Evolutionary conservation across 1,284 basidiomycete species (phyloP).

Genomic region (Amylostereum areolatum): DNA sequence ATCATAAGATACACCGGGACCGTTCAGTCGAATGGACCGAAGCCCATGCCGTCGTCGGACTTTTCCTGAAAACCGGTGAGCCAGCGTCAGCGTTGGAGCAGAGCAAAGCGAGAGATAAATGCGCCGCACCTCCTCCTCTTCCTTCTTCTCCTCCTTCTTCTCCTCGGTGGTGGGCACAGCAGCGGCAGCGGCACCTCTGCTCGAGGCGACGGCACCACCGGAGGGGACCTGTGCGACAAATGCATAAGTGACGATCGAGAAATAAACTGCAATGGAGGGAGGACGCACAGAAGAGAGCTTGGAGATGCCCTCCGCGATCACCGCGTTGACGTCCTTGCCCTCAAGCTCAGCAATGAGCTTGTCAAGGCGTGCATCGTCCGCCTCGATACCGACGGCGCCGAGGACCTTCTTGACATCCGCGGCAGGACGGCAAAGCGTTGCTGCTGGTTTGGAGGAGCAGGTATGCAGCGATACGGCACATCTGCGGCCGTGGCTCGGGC

Average conservation of each 20-base stretch:
- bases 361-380: slow-evolving; percentile 78
- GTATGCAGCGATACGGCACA: slow-evolving; percentile 98
- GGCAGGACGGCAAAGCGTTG: slow-evolving; percentile 83
- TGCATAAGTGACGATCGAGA: slow-evolving; percentile 19
- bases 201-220: slow-evolving; percentile 64
- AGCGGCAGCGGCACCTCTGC: slow-evolving; percentile 54
- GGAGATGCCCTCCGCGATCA: slow-evolving; percentile 89
- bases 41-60: slow-evolving; percentile 89
- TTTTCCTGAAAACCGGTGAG: slow-evolving; percentile 55
- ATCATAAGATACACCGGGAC: background rate
- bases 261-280: slow-evolving; percentile 28
- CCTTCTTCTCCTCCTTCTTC: slow-evolving; percentile 70
- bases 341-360: slow-evolving; percentile 89
- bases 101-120: background rate
- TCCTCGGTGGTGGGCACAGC: slow-evolving; percentile 64
- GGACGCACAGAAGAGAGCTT: slow-evolving; percentile 92
- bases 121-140: slow-evolving; percentile 64
- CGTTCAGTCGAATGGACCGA: slow-evolving; percentile 89
- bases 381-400: slow-evolving; percentile 82
- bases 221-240: slow-evolving; percentile 58
- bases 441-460: slow-evolving; percentile 96
- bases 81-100: slow-evolving; percentile 12
- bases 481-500: slow-evolving; percentile 43
- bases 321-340: slow-evolving; percentile 86
- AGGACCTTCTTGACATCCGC: slow-evolving; percentile 90